Conservation (phyloP, 1,284 basidiomycete genomes). For the Leccinum subrobustum region DNA sequence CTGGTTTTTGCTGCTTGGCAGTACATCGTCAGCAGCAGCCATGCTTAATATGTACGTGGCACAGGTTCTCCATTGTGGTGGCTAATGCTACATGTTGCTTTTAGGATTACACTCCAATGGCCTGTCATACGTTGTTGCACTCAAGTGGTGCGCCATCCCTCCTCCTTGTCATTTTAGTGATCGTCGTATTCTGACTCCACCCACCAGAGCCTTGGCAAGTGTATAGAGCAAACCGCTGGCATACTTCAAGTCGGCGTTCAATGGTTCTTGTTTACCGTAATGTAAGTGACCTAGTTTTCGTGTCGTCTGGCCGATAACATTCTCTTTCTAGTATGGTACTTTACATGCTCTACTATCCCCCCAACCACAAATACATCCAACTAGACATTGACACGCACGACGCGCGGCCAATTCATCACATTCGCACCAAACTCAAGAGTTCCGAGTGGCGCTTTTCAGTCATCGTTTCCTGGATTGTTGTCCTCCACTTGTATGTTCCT, state of each 20-base stretch:
- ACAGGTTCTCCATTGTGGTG: not conserved
- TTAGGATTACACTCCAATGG: conserved; percentile 85
- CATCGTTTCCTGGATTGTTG: conserved; percentile 69
- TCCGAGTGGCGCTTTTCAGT: conserved; percentile 78
- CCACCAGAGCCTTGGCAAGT: conserved; percentile 63
- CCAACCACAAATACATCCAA: conserved; percentile 70
- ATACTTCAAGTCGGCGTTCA: conserved; percentile 82
- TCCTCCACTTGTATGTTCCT: conserved; percentile 69
- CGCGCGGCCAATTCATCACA: conserved; percentile 39
- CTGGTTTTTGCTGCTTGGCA: conserved; percentile 92
- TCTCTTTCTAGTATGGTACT: conserved; percentile 66
- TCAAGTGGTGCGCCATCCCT: conserved; percentile 56
- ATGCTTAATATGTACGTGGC: conserved; percentile 75
- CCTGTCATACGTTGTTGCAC: conserved; percentile 82
- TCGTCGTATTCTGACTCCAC: conserved; percentile 3
- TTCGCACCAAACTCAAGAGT: conserved; percentile 52
- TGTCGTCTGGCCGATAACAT: not conserved
- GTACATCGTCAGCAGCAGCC: conserved; percentile 78
- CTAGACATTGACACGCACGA: conserved; percentile 47
- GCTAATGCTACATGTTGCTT: not conserved
- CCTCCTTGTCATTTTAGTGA: not conserved
- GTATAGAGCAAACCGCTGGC: conserved; percentile 82
- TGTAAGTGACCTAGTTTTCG: conserved; percentile 47
- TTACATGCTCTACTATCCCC: conserved; percentile 91
- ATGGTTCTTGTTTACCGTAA: conserved; percentile 83